phyloP scores from a whole-genome alignment of 78 protist genomes.

The Pigoraptor vietnamica region DNA sequence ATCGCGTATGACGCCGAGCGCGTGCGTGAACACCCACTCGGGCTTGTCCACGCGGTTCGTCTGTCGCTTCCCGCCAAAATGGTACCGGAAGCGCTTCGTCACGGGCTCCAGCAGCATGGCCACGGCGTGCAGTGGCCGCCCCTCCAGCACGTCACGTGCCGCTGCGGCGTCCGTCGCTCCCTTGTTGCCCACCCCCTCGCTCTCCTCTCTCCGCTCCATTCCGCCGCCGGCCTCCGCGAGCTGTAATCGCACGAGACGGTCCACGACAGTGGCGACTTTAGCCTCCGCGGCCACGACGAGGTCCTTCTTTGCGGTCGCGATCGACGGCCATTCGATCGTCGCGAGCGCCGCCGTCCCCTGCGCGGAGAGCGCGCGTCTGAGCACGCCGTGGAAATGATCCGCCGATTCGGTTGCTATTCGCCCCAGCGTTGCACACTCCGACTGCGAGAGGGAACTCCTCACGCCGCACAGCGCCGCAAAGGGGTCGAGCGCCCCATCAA shows the following conservation, averaged over 20 bases:
- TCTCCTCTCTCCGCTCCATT: too few relatives aligned
- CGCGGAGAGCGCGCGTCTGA: background rate
- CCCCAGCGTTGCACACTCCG: background rate
- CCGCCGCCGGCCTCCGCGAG: background rate
- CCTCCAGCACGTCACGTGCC: too few relatives aligned
- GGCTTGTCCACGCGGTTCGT: constrained; percentile 17
- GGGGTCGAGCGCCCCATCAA: background rate
- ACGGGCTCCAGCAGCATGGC: background rate
- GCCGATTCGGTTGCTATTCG: background rate
- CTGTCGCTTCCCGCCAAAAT: background rate
- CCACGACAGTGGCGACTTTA: background rate
- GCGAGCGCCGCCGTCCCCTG: background rate
- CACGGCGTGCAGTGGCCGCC: background rate
- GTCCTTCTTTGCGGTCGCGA: background rate
- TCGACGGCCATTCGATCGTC: background rate
- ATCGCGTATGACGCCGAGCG: background rate
- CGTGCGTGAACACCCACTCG: constrained; percentile 17
- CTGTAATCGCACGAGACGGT: background rate
- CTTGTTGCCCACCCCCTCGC: too few relatives aligned
- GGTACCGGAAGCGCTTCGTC: constrained; percentile 2
- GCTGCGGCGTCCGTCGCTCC: too few relatives aligned
- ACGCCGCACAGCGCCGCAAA: background rate
- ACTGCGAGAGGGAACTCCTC: background rate
- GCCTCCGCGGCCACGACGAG: background rate
- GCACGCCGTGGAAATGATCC: background rate